Percentiles rank a stretch among this genome's conserved stretches.
phyloP scores from a whole-genome alignment of 2,329 filamentous ascomycete genomes.

The Cordyceps sp. region DNA sequence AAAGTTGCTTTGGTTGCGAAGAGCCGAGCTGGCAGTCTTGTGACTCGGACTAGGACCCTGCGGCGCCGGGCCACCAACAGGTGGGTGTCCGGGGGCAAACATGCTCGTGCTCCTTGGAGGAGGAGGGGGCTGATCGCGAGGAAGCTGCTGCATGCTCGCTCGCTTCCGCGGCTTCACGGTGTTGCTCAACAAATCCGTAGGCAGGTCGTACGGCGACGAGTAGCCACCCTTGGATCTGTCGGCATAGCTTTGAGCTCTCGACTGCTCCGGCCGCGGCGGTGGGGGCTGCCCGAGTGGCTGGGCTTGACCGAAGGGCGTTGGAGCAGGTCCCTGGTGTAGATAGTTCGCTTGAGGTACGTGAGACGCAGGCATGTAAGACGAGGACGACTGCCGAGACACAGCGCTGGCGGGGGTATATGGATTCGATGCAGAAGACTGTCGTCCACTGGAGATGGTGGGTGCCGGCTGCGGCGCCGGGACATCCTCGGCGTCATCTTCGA shows the following conservation, averaged over 20 bases:
- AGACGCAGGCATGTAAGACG: conserved; percentile 8
- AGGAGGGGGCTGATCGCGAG: conserved; percentile 29
- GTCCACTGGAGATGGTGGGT: conserved; percentile 3
- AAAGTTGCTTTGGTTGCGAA: conserved; percentile 38
- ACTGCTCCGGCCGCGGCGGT: conserved; percentile 27
- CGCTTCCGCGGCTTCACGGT: conserved; percentile 51
- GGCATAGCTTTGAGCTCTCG: conserved; percentile 65
- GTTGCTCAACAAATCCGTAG: conserved; percentile 52
- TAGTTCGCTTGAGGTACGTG: conserved; percentile 4
- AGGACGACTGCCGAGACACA: conserved; percentile 5
- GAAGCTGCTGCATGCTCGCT: conserved; percentile 37
- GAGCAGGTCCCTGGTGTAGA: conserved; percentile 9
- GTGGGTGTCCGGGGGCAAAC: conserved; percentile 12
- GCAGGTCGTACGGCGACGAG: conserved; percentile 84
- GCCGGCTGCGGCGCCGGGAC: conserved; percentile 7
- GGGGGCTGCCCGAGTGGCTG: conserved; percentile 20
- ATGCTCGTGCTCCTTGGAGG: conserved; percentile 45
- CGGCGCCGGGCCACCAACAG: conserved; percentile 12
- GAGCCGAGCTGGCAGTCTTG: conserved; percentile 17
- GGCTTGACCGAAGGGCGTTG: conserved; percentile 9
- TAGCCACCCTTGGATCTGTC: conserved; percentile 88
- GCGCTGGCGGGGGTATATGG: conserved; percentile 11
- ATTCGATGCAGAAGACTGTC: conserved; percentile 5
- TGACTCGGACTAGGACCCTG: conserved; percentile 14
- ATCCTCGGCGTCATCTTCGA: conserved; percentile 36